Evolutionary conservation across 106 monocot genomes (phyloP).

Genomic region (Xerophyta viscosa): DNA sequence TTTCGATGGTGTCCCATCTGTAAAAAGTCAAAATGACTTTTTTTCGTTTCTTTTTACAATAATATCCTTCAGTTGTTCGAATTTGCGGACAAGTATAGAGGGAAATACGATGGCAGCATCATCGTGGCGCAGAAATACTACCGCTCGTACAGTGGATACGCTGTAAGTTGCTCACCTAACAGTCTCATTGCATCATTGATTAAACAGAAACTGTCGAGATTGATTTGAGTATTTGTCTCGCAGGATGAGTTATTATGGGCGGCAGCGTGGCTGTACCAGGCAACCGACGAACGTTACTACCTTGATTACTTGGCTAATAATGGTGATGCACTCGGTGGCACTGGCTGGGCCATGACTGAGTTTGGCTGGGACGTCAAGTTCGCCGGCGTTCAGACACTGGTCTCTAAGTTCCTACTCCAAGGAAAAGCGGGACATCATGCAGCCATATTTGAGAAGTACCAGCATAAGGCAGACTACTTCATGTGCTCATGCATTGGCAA

Average conservation of each 20-base stretch:
- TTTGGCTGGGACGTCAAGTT: constrained; percentile 99
- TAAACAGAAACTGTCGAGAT: no score
- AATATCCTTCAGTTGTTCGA: constrained; percentile 56
- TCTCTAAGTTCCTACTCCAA: constrained; percentile 70
- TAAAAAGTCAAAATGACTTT: no score
- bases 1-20: no score
- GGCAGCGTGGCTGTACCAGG: constrained; percentile 80
- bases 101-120: constrained; percentile 94
- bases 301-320: constrained; percentile 70
- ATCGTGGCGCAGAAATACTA: constrained; percentile 80
- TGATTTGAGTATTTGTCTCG: no score
- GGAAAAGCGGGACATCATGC: constrained; percentile 55
- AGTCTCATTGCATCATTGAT: no score
- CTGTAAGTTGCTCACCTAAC: constrained; percentile 32
- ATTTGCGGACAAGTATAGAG: constrained; percentile 91
- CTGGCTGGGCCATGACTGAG: constrained; percentile 82
- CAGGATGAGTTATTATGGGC: constrained; percentile 92
- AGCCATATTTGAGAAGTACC: constrained; percentile 47
- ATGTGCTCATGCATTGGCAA: constrained; percentile 86
- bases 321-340: constrained; percentile 77
- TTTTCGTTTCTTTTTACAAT: no score
- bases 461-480: constrained; percentile 79
- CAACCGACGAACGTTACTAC: constrained; percentile 66
- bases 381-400: constrained; percentile 79
- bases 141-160: constrained; percentile 82